Base-by-base conservation (phyloP, 371 early-diverging fungal species). In the Actinomucor elegans region DNA sequence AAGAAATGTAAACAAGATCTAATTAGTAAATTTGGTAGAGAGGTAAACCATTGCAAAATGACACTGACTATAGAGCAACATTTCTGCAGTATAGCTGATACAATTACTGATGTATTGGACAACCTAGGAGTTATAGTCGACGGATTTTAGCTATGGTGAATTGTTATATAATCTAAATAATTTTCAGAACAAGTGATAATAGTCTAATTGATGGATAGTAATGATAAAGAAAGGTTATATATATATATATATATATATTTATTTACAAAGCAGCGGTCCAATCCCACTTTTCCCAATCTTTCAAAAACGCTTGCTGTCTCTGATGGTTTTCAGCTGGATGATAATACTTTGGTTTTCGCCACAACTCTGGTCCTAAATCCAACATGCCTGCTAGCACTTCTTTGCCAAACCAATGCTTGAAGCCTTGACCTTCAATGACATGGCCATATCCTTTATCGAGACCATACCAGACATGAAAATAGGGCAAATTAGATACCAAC, bases 401-500 rank as follows among this genome's bases (percentile, higher is more conserved):
- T 50, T 77, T 81, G 17, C 92, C 95, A 73, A 96, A 93, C 85
- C 88, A 93, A 29, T 80, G 79, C 26, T 84, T 87, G 67, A 94
- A 97, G 27, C 69, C 59, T 23, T 86, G 80, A 34, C 93, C 83
- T 66, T 98, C 98, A 69, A 98, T 96, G n/a, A 96, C 91, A 66
- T 98, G 98, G 1, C 96, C 98, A 50, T 83, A 84, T 1, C 98
- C 95, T 32, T 85, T 79, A 53, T 94, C 87, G 2, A 91, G 86
- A 27, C 89, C 87, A 55, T 86, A 90, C 98, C 98, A 98, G 1
- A 97, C 94, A 57, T 98, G 98, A 59, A 98, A 96, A 64, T 92
- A 98, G 2, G 97, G 95, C 59, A 96, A 47, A 36, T 89, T 79
- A 18, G 82, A 76, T 5, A 87, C 86, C 77, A 93, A 71, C 1